These are phyloP conservation scores for Colletotrichum musicola DNA, from an alignment of 2,329 filamentous ascomycete genomes.

Conservation along the genomic window DNA sequence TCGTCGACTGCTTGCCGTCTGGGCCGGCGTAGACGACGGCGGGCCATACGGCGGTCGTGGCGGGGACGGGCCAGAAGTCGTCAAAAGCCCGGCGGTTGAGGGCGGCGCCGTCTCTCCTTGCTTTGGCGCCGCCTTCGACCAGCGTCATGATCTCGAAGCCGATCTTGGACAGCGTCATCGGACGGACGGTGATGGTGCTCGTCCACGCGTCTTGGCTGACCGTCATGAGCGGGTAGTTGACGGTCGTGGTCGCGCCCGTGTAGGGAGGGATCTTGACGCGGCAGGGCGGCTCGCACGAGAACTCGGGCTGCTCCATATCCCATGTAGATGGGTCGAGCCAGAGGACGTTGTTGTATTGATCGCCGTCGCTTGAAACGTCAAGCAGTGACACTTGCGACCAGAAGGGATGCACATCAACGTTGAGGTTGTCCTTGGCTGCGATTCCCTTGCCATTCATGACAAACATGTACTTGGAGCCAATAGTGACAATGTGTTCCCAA, in stretches of 20 bases:
- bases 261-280: background rate
- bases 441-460: constrained; percentile 44
- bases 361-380: constrained; percentile 37
- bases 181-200: background rate
- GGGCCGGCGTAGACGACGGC: constrained; percentile 39
- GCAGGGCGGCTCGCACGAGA: background rate
- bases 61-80: constrained; percentile 39
- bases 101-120: constrained; percentile 10
- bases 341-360: constrained; percentile 9
- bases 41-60: constrained; percentile 43
- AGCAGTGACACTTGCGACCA: constrained; percentile 47
- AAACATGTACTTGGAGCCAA: constrained; percentile 47
- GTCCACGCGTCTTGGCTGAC: background rate
- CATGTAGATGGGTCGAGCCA: constrained; percentile 47
- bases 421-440: constrained; percentile 45
- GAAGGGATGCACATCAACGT: constrained; percentile 44
- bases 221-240: background rate
- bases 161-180: constrained; percentile 41
- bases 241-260: background rate
- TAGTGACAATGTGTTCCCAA: constrained; percentile 47
- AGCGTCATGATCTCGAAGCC: background rate
- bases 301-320: constrained; percentile 36
- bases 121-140: background rate
- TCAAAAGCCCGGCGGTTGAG: background rate
- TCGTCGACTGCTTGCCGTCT: constrained; percentile 38